These are phyloP conservation scores for Gossypioides kirkii DNA, from an alignment of 345 rosid species.

Conservation along the genomic window DNA sequence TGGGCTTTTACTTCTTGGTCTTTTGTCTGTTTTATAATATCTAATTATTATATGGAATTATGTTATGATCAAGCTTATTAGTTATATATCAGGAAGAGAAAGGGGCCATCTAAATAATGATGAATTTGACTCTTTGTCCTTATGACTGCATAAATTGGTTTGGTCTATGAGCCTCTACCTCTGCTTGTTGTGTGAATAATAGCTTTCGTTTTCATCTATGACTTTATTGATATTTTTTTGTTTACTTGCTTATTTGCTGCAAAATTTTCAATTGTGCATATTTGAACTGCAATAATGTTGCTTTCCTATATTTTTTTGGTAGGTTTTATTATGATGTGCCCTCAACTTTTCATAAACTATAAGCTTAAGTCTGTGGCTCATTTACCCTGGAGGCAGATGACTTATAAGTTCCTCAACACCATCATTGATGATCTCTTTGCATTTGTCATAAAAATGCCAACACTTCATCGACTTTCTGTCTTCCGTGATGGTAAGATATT, in stretches of 20 bases:
- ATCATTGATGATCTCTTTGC: conserved; percentile 98
- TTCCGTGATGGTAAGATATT: conserved; percentile 81
- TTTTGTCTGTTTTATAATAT: background rate
- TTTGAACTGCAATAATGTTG: background rate
- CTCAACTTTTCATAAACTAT: conserved; percentile 93
- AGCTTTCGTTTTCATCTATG: background rate
- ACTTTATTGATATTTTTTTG: background rate
- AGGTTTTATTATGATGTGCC: conserved; percentile 99
- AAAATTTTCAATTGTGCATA: background rate
- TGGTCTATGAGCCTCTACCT: background rate
- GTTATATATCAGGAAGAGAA: background rate
- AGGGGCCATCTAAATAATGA: background rate
- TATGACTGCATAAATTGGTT: background rate
- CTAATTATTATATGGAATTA: background rate
- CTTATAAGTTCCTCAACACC: conserved; percentile 95
- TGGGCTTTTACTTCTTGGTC: background rate
- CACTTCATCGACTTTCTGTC: conserved; percentile 65
- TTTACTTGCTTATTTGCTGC: background rate
- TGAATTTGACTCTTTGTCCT: background rate
- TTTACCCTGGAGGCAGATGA: conserved; percentile 99
- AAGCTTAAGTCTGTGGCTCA: conserved; percentile 96
- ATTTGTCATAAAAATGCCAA: conserved; percentile 98
- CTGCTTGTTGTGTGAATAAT: background rate
- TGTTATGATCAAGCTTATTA: background rate
- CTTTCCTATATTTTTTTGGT: conserved; percentile 21